These are phyloP conservation scores for Petunia secreta DNA, from an alignment of 257 asterid species.

Conservation along the genomic window DNA sequence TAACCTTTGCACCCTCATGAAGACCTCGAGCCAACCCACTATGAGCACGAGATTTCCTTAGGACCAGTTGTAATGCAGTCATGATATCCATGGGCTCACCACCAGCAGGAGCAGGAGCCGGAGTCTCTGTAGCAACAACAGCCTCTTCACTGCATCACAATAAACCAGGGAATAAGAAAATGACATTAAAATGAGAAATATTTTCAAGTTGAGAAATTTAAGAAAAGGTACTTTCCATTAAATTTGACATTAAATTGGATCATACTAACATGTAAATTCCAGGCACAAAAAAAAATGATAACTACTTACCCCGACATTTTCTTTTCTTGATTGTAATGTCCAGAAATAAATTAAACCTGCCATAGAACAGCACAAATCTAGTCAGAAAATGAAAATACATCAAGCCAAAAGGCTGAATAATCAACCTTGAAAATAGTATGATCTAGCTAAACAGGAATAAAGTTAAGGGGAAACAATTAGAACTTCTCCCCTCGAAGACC, in stretches of 20 bases:
- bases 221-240: background rate
- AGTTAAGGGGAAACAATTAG: background rate
- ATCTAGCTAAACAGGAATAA: background rate
- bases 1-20: slow-evolving; percentile 67
- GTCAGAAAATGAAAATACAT: background rate
- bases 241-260: background rate
- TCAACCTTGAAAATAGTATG: background rate
- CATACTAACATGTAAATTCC: background rate
- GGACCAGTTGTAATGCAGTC: slow-evolving; percentile 65
- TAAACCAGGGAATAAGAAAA: background rate
- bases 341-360: background rate
- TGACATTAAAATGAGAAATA: background rate
- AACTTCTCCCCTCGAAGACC: background rate
- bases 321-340: background rate
- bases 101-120: slow-evolving; percentile 46
- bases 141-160: slow-evolving; percentile 47
- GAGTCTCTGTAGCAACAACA: slow-evolving; percentile 39
- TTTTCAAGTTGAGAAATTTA: background rate
- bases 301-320: slow-evolving; percentile 22
- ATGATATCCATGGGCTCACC: slow-evolving; percentile 70
- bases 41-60: slow-evolving; percentile 71
- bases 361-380: background rate
- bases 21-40: slow-evolving; percentile 69
- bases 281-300: background rate
- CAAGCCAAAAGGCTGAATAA: background rate